Evolutionary conservation across 2,329 filamentous ascomycete species (phyloP), one percentile per base, ranked within the genome.

Genomic region (Colletotrichum orchidophilum): DNA sequence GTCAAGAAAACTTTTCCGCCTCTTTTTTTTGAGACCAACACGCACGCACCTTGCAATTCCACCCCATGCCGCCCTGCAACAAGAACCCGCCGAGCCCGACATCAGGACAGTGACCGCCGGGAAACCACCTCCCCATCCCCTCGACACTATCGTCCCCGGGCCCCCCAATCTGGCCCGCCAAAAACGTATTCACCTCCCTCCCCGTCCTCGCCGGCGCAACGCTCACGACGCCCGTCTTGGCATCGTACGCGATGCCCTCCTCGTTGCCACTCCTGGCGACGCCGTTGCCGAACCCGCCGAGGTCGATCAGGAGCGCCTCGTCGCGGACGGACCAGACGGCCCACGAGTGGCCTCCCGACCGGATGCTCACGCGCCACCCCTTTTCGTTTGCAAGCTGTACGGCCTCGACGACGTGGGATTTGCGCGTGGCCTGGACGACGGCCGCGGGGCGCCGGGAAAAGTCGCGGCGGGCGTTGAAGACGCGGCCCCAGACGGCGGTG

Each of bases 31-130:
- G 8, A 13, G 7, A 13, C 27, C 2, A 3, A 35, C 27, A 12
- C n/a, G 33, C 4, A 75, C 81, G 66, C 70, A 86, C 84, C 76
- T 83, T 85, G 73, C 84, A 87, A 74, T 88, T 88, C 87, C 87
- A 90, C 0, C 87, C 87, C 85, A 89, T 88, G 1, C 87, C 87
- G 0, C 87, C 87, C 73, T 88, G 87, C 15, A 90, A 76, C 26
- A 89, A 75, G 72, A 88, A 89, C 0, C 87, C 87, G 0, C 87
- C 87, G n/a, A 89, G 74, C 9, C 86, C 87, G 21, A 89, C 87
- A 76, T 88, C 86, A 0, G 87, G 87, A 75, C 87, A 89, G 76
- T 89, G 87, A 0, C 87, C 87, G 1, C 85, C 86, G 0, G 82
- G 80, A 73, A 89, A 89, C 79, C 88, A 82, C 42, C 83, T 77